Evolutionary conservation across 768 basidiomycete species (phyloP).

Genomic region (Wakefieldia striispora): DNA sequence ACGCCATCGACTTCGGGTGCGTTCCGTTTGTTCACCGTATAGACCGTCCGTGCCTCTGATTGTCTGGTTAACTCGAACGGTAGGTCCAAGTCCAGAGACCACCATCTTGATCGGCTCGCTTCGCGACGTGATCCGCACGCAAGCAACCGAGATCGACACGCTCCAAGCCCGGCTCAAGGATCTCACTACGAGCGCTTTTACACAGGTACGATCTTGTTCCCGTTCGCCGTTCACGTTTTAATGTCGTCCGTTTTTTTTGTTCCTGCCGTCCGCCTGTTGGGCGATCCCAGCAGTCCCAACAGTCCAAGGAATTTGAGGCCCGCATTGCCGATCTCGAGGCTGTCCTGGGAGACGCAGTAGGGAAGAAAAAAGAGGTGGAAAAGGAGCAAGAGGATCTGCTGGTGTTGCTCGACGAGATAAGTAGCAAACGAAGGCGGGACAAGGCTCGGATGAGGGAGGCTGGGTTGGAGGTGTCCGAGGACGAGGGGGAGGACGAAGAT

Average conservation of each 20-base stretch:
- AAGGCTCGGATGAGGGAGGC: conserved; percentile 72
- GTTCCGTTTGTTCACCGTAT: conserved; percentile 11
- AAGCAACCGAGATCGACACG: conserved; percentile 74
- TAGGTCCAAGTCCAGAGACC: conserved; percentile 72
- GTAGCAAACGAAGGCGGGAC: conserved; percentile 78
- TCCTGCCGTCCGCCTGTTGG: not conserved
- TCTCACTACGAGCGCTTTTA: conserved; percentile 33
- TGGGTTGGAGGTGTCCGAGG: conserved; percentile 89
- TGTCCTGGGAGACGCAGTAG: conserved; percentile 52
- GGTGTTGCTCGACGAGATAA: conserved; percentile 90
- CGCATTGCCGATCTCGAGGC: conserved; percentile 47
- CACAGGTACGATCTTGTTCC: conserved; percentile 32
- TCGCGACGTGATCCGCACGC: conserved; percentile 77
- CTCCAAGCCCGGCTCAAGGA: conserved; percentile 61
- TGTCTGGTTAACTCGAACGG: not conserved
- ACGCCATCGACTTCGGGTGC: conserved; percentile 50
- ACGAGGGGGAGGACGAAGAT: conserved; percentile 69
- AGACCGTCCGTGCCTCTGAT: not conserved
- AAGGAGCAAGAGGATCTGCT: conserved; percentile 97
- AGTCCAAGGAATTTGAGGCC: conserved; percentile 47
- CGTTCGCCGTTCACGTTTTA: no score
- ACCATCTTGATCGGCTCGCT: conserved; percentile 81
- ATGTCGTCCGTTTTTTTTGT: not conserved
- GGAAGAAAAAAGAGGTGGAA: conserved; percentile 77
- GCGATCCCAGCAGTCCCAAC: not conserved